Conservation (phyloP, 1,284 basidiomycete species). For the Prillingera fragicola region DNA sequence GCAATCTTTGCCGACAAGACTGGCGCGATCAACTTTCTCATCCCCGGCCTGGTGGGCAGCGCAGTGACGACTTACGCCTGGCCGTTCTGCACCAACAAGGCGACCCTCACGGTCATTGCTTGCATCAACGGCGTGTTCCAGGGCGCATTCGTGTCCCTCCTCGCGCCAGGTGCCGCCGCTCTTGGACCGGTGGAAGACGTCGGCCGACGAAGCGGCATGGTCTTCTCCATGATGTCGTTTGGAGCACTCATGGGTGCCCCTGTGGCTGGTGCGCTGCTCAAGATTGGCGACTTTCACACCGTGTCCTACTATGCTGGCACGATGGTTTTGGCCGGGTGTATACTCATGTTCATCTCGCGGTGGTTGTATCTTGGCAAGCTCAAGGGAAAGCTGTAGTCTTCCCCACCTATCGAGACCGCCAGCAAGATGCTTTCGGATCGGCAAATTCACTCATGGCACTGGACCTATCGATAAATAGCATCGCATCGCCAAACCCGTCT, state of each 20-base stretch:
- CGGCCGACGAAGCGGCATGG: constrained; percentile 26
- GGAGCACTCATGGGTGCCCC: constrained; percentile 17
- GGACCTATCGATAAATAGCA: too few relatives aligned
- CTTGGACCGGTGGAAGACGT: constrained; percentile 24
- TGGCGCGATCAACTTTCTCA: constrained; percentile 21
- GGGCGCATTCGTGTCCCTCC: constrained; percentile 25
- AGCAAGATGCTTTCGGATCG: too few relatives aligned
- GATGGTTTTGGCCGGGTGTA: constrained; percentile 13
- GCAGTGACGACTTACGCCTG: constrained; percentile 24
- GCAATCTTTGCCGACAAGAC: constrained; percentile 17
- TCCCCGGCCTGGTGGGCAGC: constrained; percentile 15
- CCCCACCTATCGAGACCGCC: too few relatives aligned
- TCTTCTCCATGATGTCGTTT: constrained; percentile 16
- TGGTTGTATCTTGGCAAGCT: background rate
- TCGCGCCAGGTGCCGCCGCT: constrained; percentile 21
- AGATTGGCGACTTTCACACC: constrained; percentile 7
- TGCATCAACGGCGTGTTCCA: constrained; percentile 22
- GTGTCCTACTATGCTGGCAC: constrained; percentile 19
- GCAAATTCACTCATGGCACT: too few relatives aligned
- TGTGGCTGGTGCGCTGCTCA: constrained; percentile 14
- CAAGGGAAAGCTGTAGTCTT: constrained; percentile 2
- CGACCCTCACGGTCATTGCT: constrained; percentile 15
- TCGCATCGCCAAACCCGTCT: too few relatives aligned
- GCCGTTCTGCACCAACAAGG: constrained; percentile 20
- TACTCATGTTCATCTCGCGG: too few relatives aligned